phyloP scores from a whole-genome alignment of 345 rosid genomes.

The Salix arbutifolia region DNA sequence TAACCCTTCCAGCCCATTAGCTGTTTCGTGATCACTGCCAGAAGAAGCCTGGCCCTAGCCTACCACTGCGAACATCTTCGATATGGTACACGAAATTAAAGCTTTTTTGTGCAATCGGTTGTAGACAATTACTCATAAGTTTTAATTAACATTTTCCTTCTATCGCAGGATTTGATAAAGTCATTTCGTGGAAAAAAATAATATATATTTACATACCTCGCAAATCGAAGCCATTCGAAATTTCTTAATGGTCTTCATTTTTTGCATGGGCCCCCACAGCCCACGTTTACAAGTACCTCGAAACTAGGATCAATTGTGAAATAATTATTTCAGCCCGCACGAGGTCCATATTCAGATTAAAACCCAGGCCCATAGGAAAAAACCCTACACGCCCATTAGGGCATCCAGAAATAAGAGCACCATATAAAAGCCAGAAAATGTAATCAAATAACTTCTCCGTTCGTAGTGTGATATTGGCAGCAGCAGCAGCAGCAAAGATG shows the following conservation, averaged over 20 bases:
- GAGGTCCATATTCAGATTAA: neutral
- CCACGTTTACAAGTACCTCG: neutral
- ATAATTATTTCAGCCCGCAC: neutral
- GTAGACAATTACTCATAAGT: too few relatives aligned
- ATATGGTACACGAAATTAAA: too few relatives aligned
- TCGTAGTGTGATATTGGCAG: neutral
- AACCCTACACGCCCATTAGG: neutral
- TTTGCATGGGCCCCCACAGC: neutral
- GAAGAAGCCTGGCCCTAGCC: too few relatives aligned
- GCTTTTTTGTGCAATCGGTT: too few relatives aligned
- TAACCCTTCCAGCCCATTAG: too few relatives aligned
- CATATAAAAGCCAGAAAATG: neutral
- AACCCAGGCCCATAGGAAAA: neutral
- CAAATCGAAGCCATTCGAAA: neutral
- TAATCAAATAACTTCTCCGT: accelerated
- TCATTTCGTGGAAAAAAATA: too few relatives aligned
- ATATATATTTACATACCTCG: too few relatives aligned
- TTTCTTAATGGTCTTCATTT: neutral
- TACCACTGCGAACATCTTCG: too few relatives aligned
- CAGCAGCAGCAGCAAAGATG: constrained; percentile 24
- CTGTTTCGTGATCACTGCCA: too few relatives aligned
- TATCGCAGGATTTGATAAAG: too few relatives aligned
- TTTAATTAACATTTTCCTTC: too few relatives aligned
- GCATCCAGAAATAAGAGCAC: neutral
- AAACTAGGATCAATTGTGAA: neutral